Conservation (phyloP, 768 basidiomycete genomes). For the Infundibulicybe gibba region DNA sequence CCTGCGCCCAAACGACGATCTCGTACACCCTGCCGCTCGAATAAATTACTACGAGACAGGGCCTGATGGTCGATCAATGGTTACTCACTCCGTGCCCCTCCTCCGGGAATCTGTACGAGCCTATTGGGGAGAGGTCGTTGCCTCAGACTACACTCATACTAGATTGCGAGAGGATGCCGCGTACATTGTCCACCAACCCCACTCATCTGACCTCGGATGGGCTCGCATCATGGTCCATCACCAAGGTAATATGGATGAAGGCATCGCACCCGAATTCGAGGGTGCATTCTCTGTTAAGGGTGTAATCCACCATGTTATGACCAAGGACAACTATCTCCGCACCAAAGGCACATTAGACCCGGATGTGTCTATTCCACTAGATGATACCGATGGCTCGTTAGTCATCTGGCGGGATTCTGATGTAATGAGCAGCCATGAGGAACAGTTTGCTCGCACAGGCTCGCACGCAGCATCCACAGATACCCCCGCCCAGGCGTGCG, state of each 20-base stretch:
- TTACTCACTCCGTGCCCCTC: constrained; percentile 58
- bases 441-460: constrained; percentile 25
- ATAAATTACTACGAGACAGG: constrained; percentile 58
- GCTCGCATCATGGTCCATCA: constrained; percentile 75
- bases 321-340: constrained; percentile 66
- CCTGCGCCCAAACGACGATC: constrained; percentile 72
- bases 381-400: constrained; percentile 45
- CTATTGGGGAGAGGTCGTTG: constrained; percentile 75
- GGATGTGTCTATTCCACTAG: constrained; percentile 31
- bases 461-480: constrained; percentile 15
- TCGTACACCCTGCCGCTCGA: constrained; percentile 76
- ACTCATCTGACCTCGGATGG: constrained; percentile 61
- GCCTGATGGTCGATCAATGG: constrained; percentile 44
- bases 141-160: constrained; percentile 43
- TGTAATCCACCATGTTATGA: constrained; percentile 65
- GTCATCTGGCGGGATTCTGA: constrained; percentile 80
- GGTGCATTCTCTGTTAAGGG: constrained; percentile 74
- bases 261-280: constrained; percentile 59
- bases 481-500: constrained; percentile 45
- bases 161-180: constrained; percentile 65
- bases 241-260: constrained; percentile 45
- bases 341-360: constrained; percentile 58
- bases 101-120: constrained; percentile 59
- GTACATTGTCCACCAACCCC: constrained; percentile 40
- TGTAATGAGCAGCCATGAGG: constrained; percentile 51